A percentile compares a stretch with the other conserved stretches of the same genome.
Evolutionary conservation across 2,329 filamentous ascomycete species (phyloP).

Genomic region (Aspergillus quadrilineatus): DNA sequence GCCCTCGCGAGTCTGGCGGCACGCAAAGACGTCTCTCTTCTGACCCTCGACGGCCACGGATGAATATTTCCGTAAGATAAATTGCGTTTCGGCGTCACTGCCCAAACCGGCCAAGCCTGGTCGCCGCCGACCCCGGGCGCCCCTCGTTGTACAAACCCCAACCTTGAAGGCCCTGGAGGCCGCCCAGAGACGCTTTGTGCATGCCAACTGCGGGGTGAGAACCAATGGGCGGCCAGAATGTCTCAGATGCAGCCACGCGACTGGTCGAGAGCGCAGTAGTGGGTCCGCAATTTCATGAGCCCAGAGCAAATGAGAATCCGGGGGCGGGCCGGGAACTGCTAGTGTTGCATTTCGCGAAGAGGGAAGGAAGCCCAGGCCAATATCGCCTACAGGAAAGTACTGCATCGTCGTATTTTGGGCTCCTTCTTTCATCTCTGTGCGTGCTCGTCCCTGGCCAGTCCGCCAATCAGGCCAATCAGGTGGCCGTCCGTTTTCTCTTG

Average conservation of each 20-base stretch:
- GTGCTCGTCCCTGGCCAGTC: no score
- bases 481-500: no score
- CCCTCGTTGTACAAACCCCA: neutral
- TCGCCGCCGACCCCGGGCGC: neutral
- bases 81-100: neutral
- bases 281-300: neutral
- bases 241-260: neutral
- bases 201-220: neutral
- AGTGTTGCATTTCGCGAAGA: slow-evolving; percentile 1
- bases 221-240: neutral
- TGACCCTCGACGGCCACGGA: no score
- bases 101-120: neutral
- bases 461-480: no score
- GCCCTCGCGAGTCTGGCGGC: no score
- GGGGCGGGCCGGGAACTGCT: slow-evolving; percentile 21
- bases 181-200: no score
- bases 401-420: no score
- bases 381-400: no score
- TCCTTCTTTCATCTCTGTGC: no score
- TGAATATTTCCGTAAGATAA: neutral
- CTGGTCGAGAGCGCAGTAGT: neutral
- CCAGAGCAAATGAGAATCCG: slow-evolving; percentile 26
- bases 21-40: no score
- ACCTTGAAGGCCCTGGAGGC: neutral
- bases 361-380: no score